Evolutionary conservation across 2,329 filamentous ascomycete genomes (phyloP), one percentile per base, ranked within the genome.

Genomic region (Penicillium decumbens): DNA sequence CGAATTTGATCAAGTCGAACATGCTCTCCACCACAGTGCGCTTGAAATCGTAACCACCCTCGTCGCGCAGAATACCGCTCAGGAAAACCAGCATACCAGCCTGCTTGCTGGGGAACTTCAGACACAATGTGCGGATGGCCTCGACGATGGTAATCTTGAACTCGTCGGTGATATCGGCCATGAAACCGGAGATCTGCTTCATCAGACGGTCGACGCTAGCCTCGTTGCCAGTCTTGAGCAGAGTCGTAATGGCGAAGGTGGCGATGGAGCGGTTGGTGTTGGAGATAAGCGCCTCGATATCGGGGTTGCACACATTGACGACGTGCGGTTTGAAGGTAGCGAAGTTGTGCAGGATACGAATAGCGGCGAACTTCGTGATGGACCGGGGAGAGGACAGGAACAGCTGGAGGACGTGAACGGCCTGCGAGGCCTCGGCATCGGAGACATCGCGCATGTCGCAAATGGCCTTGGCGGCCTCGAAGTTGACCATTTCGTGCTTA

Each of bases 61-160:
- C 93, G 62, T 98, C 93, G 25, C 93, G 84, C 45, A 98, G 78
- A 50, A 97, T 95, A n/a, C 91, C 89, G 65, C 92, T 95, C 41
- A 98, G 81, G 82, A 98, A 98, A 43, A 89, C 84, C 45, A 98
- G 84, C 91, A 98, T 97, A 55, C 90, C 91, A 41, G 92, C 92
- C 74, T 98, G 93, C 76, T 98, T 98, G 75, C 83, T 91, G 29
- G 93, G 93, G 76, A 98, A 98, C 75, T 98, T 98, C 61, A 98
- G 78, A 70, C 92, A 97, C 35, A 98, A 77, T 3, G 93, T 97
- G 53, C 93, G 87, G 66, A 98, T 96, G 37, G 93, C 93, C 72
- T 98, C 93, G 38, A 98, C 92, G 64, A 98, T 95, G n/a, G 93
- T 98, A 60, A 98, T 95, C 79, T 97, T 98, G 80, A 98, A 98